A percentile compares a stretch with the other conserved stretches of the same genome.
These are phyloP conservation scores for Xerocomellus intermedius DNA, from an alignment of 768 basidiomycete genomes.

Conservation along the genomic window DNA sequence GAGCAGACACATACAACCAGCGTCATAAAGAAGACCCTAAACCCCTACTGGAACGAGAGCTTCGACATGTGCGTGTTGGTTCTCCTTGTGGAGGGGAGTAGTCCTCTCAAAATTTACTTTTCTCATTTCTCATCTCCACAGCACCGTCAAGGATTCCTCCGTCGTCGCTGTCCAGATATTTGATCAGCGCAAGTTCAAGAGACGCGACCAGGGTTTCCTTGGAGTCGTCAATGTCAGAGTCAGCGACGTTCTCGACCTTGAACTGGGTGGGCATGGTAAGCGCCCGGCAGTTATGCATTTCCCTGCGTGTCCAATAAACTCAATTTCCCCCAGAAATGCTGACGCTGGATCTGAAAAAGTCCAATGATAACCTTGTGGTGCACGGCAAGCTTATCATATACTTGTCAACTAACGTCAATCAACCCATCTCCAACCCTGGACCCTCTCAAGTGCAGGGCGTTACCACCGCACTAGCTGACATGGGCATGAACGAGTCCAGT, in stretches of 20 bases:
- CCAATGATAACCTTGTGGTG: conserved; percentile 97
- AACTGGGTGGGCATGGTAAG: conserved; percentile 90
- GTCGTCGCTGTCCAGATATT: conserved; percentile 98
- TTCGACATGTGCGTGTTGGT: conserved; percentile 81
- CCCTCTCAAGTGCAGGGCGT: conserved; percentile 67
- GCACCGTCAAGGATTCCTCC: conserved; percentile 96
- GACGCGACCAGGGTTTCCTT: conserved; percentile 95
- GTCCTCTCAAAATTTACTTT: not conserved
- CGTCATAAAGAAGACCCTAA: conserved; percentile 93
- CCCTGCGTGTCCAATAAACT: not conserved
- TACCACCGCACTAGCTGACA: conserved; percentile 56
- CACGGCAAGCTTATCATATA: conserved; percentile 98
- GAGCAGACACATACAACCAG: conserved; percentile 97
- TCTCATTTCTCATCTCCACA: conserved; percentile 32
- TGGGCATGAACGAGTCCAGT: conserved; percentile 59
- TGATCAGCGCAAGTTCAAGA: conserved; percentile 99
- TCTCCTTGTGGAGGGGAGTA: not conserved
- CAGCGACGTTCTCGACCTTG: conserved; percentile 86
- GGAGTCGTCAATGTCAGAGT: conserved; percentile 97
- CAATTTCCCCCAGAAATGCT: conserved; percentile 72
- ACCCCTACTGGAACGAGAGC: conserved; percentile 97
- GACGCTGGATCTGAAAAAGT: conserved; percentile 94
- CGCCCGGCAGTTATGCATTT: conserved; percentile 15
- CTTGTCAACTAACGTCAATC: conserved; percentile 85
- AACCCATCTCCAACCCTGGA: conserved; percentile 82